Evolutionary conservation across 169 alveolate species (phyloP).

Genomic region (Plasmodium reichenowi): DNA sequence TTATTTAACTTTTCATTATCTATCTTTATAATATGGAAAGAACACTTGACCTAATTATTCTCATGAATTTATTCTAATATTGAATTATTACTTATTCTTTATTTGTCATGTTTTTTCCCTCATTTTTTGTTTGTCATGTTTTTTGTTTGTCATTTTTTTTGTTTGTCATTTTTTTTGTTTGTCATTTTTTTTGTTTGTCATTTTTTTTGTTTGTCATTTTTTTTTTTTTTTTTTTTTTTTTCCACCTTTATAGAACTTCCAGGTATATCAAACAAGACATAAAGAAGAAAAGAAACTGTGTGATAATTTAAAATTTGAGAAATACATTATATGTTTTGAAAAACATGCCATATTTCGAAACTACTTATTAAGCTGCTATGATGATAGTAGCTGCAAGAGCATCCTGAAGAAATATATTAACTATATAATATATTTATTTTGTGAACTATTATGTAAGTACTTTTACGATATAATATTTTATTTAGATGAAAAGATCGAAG

Average conservation of each 20-base stretch:
- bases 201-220: neutral
- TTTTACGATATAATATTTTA: conserved; percentile 65
- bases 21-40: no score
- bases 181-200: neutral
- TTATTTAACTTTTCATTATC: neutral
- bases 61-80: no score
- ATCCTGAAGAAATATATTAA: conserved; percentile 59
- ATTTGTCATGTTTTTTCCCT: neutral
- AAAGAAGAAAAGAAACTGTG: conserved; percentile 17
- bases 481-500: conserved; percentile 52
- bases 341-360: conserved; percentile 32
- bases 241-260: conserved; percentile 31
- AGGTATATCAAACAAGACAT: neutral
- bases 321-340: conserved; percentile 51
- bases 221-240: neutral
- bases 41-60: no score
- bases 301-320: conserved; percentile 60
- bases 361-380: conserved; percentile 30
- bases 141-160: no score
- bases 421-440: conserved; percentile 54
- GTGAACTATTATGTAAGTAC: conserved; percentile 49
- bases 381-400: conserved; percentile 47
- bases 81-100: neutral
- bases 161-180: no score
- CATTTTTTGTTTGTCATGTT: neutral